Evolutionary conservation across 257 asterid genomes (phyloP).

Genomic region (Cruciata laevipes): DNA sequence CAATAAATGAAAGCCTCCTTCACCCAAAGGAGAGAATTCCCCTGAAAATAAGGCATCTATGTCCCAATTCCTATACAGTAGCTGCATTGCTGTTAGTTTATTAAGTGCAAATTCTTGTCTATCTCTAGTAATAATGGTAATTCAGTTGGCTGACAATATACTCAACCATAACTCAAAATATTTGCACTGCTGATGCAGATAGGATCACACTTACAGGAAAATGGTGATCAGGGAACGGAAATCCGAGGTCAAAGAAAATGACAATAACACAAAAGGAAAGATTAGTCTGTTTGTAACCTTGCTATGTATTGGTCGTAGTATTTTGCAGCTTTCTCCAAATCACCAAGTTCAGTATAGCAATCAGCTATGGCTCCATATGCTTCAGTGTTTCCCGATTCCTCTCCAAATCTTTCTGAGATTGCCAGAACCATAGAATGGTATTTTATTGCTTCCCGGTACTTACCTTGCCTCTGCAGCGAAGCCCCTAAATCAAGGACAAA

Average conservation of each 20-base stretch:
- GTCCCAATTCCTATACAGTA: not conserved
- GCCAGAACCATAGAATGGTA: slow-evolving; percentile 79
- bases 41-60: not conserved
- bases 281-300: slow-evolving; percentile 75
- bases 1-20: not conserved
- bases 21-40: not conserved
- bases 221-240: slow-evolving; percentile 13
- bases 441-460: slow-evolving; percentile 75
- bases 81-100: not conserved
- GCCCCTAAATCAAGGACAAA: slow-evolving; percentile 47
- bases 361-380: slow-evolving; percentile 98
- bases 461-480: slow-evolving; percentile 88
- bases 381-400: slow-evolving; percentile 87
- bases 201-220: slow-evolving; percentile 10
- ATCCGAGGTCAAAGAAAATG: not conserved
- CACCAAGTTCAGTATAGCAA: slow-evolving; percentile 94
- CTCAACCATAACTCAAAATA: slow-evolving; percentile 8
- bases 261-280: not conserved
- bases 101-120: not conserved
- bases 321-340: slow-evolving; percentile 82
- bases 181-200: not conserved
- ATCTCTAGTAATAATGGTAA: not conserved
- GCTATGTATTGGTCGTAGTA: slow-evolving; percentile 83
- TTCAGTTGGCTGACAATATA: slow-evolving; percentile 5
- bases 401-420: slow-evolving; percentile 74